A percentile compares a stretch with the other conserved stretches of the same genome.
Evolutionary conservation across 1,284 basidiomycete species (phyloP).

Genomic region (Hypsizygus ulmarius): DNA sequence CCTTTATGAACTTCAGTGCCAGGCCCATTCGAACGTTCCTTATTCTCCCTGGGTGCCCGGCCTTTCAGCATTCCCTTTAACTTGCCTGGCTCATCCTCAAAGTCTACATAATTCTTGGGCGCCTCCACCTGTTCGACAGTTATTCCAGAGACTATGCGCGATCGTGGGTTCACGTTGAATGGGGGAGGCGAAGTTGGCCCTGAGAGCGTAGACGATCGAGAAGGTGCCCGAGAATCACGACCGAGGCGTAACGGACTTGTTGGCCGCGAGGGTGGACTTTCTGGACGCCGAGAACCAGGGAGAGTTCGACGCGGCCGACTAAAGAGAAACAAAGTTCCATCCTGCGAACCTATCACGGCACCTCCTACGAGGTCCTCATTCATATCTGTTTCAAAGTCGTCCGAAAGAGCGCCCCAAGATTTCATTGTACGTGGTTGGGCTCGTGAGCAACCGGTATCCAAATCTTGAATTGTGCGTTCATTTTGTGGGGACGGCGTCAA

Average conservation of each 20-base stretch:
- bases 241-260: constrained; percentile 22
- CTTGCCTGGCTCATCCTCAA: constrained; percentile 72
- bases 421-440: constrained; percentile 14
- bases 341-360: constrained; percentile 31
- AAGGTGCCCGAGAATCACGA: constrained; percentile 32
- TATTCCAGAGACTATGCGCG: constrained; percentile 65
- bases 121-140: constrained; percentile 67
- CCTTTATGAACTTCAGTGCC: constrained; percentile 20
- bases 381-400: not conserved
- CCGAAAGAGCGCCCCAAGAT: constrained; percentile 17
- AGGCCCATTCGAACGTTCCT: constrained; percentile 18
- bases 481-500: not conserved
- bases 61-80: constrained; percentile 69
- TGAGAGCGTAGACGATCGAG: constrained; percentile 36
- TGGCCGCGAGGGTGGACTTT: constrained; percentile 14
- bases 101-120: constrained; percentile 73
- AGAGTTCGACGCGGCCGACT: constrained; percentile 13
- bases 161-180: constrained; percentile 40
- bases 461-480: not conserved
- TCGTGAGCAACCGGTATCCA: constrained; percentile 14
- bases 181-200: constrained; percentile 27
- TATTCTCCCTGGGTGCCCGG: constrained; percentile 42
- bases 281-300: not conserved
- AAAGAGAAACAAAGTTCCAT: constrained; percentile 36
- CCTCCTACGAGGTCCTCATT: constrained; percentile 3